Base-by-base conservation (phyloP, 2,329 filamentous ascomycete genomes). In the Colletotrichum tanaceti region DNA sequence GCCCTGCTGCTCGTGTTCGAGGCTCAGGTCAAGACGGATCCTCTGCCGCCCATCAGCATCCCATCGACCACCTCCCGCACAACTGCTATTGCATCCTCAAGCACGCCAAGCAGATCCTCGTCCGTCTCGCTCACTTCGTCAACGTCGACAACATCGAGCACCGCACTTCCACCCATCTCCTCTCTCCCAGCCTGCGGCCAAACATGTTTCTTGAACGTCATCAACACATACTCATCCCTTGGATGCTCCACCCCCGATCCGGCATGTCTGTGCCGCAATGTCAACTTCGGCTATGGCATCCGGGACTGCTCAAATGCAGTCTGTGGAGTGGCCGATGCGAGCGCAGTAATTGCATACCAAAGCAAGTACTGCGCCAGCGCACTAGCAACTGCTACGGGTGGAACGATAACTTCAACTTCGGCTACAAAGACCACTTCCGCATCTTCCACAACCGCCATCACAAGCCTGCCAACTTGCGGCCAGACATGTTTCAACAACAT, bases 1-100 rank as follows among this genome's bases (percentile, higher is more conserved):
- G 24, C 24, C 3, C 24, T 28, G 24, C 24, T 28, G 24, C 74
- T 78, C 54, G 66, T 81, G 9, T 81, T 71, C 58, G 52, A 68
- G 54, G 63, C 69, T 35, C 22, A 47, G 58, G 41, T 60, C 58
- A 43, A 22, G 41, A 44, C 41, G 35, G 54, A 58, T 43, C 35
- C 54, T 28, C 54, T 58, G 39, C 54, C 54, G 20, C 39, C 54
- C 39, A 43, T 41, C 39, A 41, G 35, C 54, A 44, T 57, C 39
- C 54, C 39, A 55, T 55, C 32, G n/a, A 55, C 52, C 32, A 39
- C 52, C 52, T 55, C 32, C 52, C n/a, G 32, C 52, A 55, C 52
- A 55, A 55, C 52, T 55, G 52, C 52, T 55, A 55, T 55, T 55
- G 39, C 52, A 41, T 55, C 52, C 52, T 55, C 24, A 28, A 28